phyloP scores from a whole-genome alignment of 2,329 filamentous ascomycete genomes.

The Beauveria medogensis region DNA sequence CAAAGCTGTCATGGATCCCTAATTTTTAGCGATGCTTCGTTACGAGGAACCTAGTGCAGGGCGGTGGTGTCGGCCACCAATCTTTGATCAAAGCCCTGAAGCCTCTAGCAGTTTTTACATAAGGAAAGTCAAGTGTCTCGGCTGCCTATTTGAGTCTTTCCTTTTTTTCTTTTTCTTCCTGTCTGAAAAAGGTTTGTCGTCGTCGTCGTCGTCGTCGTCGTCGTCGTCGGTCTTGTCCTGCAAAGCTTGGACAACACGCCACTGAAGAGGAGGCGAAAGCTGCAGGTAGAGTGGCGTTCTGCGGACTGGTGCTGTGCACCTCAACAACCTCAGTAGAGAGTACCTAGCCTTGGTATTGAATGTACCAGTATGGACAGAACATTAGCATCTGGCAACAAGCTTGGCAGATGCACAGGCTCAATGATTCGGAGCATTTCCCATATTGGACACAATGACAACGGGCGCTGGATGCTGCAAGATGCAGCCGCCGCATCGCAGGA shows the following conservation, averaged over 20 bases:
- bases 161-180: neutral
- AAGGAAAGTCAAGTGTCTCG: neutral
- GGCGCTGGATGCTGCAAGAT: neutral
- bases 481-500: neutral
- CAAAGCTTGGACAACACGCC: neutral
- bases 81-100: too few relatives aligned
- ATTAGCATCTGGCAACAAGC: neutral
- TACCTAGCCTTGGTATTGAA: neutral
- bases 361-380: neutral
- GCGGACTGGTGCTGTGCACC: neutral
- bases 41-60: too few relatives aligned
- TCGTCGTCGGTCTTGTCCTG: neutral
- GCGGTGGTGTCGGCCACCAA: too few relatives aligned
- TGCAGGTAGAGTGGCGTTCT: neutral
- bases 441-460: neutral
- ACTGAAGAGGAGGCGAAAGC: neutral
- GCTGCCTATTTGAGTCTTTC: neutral
- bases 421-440: neutral
- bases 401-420: neutral
- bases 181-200: too few relatives aligned
- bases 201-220: neutral
- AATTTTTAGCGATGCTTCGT: neutral
- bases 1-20: neutral
- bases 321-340: too few relatives aligned
- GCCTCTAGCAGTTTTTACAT: neutral